These are phyloP conservation scores for Spatholobus suberectus DNA, from an alignment of 306 rosid genomes.

Conservation along the genomic window DNA sequence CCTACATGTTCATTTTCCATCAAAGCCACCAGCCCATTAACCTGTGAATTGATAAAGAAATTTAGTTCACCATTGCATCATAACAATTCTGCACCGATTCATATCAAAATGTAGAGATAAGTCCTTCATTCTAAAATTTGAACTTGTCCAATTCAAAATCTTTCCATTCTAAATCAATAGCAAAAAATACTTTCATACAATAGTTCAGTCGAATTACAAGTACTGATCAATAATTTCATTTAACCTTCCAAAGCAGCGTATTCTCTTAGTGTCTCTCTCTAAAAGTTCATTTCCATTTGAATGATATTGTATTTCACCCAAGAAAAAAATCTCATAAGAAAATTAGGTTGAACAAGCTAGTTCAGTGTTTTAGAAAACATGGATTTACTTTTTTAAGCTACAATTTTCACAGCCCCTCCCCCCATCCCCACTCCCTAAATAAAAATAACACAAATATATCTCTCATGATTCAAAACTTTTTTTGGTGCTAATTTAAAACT, in stretches of 20 bases:
- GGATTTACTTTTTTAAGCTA: constrained; percentile 19
- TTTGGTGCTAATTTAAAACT: constrained; percentile 27
- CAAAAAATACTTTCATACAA: background rate
- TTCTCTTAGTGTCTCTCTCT: constrained; percentile 14
- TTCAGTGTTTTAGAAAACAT: constrained; percentile 23
- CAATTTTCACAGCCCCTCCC: background rate
- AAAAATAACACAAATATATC: background rate
- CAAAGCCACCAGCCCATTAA: constrained; percentile 81
- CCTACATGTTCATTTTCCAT: constrained; percentile 97
- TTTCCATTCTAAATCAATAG: background rate
- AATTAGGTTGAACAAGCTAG: constrained; percentile 8
- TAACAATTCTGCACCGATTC: constrained; percentile 2
- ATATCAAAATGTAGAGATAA: constrained; percentile 1
- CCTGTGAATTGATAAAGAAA: constrained; percentile 56
- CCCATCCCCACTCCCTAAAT: constrained; percentile 3
- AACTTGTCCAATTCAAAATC: constrained; percentile 5
- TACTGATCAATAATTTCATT: constrained; percentile 31
- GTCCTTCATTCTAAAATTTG: constrained; percentile 1
- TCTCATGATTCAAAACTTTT: no score
- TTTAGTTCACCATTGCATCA: constrained; percentile 33
- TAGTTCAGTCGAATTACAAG: constrained; percentile 19
- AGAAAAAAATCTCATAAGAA: constrained; percentile 13
- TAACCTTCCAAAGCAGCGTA: constrained; percentile 17
- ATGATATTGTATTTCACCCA: constrained; percentile 20
- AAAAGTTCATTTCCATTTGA: constrained; percentile 19